A percentile compares a stretch with the other conserved stretches of the same genome.
phyloP scores from a whole-genome alignment of 768 basidiomycete genomes.

The Termitomyces titanicus region DNA sequence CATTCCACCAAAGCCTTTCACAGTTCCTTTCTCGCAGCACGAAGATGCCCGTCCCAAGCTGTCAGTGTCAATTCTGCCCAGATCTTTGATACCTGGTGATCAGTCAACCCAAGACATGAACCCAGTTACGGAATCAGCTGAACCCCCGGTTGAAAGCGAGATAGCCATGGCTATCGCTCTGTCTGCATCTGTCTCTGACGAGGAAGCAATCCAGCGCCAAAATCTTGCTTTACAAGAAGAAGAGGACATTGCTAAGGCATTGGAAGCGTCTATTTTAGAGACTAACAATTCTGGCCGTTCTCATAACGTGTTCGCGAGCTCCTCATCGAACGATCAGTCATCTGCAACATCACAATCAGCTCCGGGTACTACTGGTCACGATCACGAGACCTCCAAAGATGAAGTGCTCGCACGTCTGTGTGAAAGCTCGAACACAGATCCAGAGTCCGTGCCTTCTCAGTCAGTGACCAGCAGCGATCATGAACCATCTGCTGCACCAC shows the following conservation, averaged over 20 bases:
- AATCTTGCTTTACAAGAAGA: slow-evolving; percentile 49
- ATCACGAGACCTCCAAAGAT: neutral
- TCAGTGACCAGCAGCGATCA: neutral
- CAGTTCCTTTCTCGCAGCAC: neutral
- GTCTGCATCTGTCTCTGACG: slow-evolving; percentile 42
- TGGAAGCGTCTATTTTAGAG: slow-evolving; percentile 46
- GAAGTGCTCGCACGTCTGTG: slow-evolving; percentile 18
- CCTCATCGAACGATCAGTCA: slow-evolving; percentile 21
- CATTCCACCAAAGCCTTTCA: slow-evolving; percentile 36
- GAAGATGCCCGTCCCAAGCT: neutral
- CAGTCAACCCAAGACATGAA: neutral
- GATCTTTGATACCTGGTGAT: neutral
- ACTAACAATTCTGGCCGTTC: neutral
- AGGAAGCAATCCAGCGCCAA: slow-evolving; percentile 28
- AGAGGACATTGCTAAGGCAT: slow-evolving; percentile 59
- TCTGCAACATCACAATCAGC: neutral
- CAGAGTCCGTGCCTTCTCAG: neutral
- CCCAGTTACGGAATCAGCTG: slow-evolving; percentile 3
- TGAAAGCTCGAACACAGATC: neutral
- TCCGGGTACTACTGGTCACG: neutral
- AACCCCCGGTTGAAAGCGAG: slow-evolving; percentile 31
- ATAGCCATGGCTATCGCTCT: slow-evolving; percentile 45
- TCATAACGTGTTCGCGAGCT: slow-evolving; percentile 15
- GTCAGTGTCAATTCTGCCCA: neutral
- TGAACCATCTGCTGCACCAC: neutral